Conservation (phyloP, 2,329 filamentous ascomycete species). For the Lachnellula occidentalis region DNA sequence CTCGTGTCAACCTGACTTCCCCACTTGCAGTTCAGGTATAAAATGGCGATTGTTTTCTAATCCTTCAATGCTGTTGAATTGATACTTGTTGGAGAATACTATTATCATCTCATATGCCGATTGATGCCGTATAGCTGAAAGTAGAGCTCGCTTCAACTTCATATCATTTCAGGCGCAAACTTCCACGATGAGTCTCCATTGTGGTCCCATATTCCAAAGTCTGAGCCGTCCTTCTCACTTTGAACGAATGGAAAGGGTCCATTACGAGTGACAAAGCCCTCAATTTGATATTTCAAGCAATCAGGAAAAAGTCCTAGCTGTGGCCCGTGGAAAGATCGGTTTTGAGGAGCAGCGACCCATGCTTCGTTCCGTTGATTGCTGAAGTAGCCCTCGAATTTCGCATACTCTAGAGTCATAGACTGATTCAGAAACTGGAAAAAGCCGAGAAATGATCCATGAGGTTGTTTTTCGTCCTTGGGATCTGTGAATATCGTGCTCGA, state of each 20-base stretch:
- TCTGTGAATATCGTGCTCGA: background rate
- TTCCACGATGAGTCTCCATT: slow-evolving; percentile 31
- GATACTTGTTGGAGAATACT: too few relatives aligned
- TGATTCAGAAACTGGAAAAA: background rate
- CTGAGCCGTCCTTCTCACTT: background rate
- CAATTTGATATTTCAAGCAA: background rate
- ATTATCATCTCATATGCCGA: too few relatives aligned
- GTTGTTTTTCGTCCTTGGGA: background rate
- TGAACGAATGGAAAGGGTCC: background rate
- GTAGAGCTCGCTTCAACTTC: background rate
- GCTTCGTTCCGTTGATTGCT: background rate
- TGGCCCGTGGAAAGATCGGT: background rate
- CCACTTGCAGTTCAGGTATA: too few relatives aligned
- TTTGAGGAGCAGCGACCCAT: background rate
- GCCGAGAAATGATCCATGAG: background rate
- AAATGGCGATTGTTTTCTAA: too few relatives aligned
- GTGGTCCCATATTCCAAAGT: background rate
- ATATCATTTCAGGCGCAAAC: background rate
- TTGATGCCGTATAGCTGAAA: too few relatives aligned
- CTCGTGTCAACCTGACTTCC: too few relatives aligned
- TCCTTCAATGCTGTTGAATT: too few relatives aligned
- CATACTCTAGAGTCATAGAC: background rate
- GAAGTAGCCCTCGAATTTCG: background rate
- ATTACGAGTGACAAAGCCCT: background rate
- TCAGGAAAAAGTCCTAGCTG: background rate